Base-by-base conservation (phyloP, 106 monocot species). In the Dioscorea alata region DNA sequence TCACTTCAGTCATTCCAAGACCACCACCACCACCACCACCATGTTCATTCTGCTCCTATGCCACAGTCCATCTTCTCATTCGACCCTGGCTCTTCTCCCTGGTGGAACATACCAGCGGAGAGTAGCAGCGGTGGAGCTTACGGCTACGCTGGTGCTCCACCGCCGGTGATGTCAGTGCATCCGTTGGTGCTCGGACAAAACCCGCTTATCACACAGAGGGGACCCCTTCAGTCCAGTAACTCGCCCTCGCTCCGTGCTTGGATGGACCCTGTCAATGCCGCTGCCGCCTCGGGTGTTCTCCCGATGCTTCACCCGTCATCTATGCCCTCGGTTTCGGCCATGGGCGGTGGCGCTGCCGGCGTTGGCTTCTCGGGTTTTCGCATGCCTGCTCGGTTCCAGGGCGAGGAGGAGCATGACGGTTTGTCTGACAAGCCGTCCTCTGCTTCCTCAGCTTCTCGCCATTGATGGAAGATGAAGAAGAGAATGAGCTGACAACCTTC, bases 201-300 rank as follows among this genome's bases (percentile, higher is more conserved):
- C 82, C 42, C 82, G 87, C 68, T 92, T 59, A 68, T 79, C 50
- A 34, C 82, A 72, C 97, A 99, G 97, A 92, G 97, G 97, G 97
- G 89, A 83, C 87, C 97, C 97, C 97, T 99, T 99, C 97, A 99
- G 97, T 99, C 97, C 92, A 92, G 85, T 92, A 87, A 77, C 76
- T 73, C 76, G 64, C 90, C 86, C 69, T 74, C 72, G 50, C 59
- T 76, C 65, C 89, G 83, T 13, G 80, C 83, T 7, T 85, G 84
- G 92, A 60, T 67, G 66, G 92, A 89, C 34, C 72, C 90, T 48
- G 61, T 75, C 42, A 42, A 42, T 0, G 76, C 42, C 42, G 42
- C 42, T 10, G 42, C 42, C 42, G 42, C 42, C 6, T 42, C 42
- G 42, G 42, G 42, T 42, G 42, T 42, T 42, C 42, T 42, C 42